phyloP scores from a whole-genome alignment of 805 yeast species.

The Pichia exigua region DNA sequence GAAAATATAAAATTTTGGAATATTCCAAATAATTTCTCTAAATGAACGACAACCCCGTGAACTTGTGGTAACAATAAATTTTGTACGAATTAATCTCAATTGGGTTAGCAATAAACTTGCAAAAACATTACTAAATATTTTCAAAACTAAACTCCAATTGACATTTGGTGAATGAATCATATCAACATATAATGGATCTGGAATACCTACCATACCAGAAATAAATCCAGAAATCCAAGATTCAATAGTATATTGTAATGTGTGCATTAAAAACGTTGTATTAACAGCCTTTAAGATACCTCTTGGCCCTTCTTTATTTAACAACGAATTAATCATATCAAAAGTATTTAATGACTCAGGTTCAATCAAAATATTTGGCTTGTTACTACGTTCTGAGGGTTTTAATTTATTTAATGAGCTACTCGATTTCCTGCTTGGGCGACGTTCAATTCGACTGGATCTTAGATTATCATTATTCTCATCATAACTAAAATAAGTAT shows the following conservation, averaged over 20 bases:
- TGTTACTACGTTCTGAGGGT: not conserved
- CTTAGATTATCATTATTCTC: slow-evolving; percentile 11
- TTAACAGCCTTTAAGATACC: slow-evolving; percentile 70
- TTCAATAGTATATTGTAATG: slow-evolving; percentile 68
- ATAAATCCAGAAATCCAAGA: slow-evolving; percentile 90
- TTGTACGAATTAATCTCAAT: slow-evolving; percentile 70
- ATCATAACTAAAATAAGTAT: slow-evolving; percentile 15
- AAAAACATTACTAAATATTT: slow-evolving; percentile 62
- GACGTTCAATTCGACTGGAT: slow-evolving; percentile 25
- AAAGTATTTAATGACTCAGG: slow-evolving; percentile 57
- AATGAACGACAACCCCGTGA: slow-evolving; percentile 52
- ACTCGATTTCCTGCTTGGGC: slow-evolving; percentile 14
- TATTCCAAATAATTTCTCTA: slow-evolving; percentile 51
- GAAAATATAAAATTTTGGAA: slow-evolving; percentile 37
- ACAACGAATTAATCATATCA: slow-evolving; percentile 56
- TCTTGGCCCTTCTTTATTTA: slow-evolving; percentile 62
- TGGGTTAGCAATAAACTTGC: slow-evolving; percentile 74
- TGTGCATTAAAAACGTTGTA: slow-evolving; percentile 71
- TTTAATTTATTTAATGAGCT: slow-evolving; percentile 3
- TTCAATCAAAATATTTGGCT: slow-evolving; percentile 24
- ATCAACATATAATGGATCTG: slow-evolving; percentile 85
- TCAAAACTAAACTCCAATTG: slow-evolving; percentile 53
- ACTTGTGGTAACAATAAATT: slow-evolving; percentile 54
- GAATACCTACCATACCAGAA: slow-evolving; percentile 72
- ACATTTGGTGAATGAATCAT: slow-evolving; percentile 76